phyloP scores from a whole-genome alignment of 2,329 filamentous ascomycete genomes.

The Claviceps pazoutovae region DNA sequence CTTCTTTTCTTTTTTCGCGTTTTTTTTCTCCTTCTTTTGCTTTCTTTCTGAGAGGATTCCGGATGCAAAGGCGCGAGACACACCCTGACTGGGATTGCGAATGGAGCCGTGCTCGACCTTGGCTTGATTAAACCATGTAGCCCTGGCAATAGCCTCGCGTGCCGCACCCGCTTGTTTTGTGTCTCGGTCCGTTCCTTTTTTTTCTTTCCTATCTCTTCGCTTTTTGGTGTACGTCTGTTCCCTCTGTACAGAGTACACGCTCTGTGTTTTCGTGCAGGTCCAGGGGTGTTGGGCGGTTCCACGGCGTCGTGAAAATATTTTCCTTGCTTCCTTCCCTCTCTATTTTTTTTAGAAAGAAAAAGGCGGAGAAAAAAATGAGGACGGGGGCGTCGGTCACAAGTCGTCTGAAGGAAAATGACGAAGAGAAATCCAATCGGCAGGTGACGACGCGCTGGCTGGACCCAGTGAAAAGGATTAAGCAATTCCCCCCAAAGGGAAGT shows the following conservation, averaged over 20 bases:
- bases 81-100: constrained; percentile 5
- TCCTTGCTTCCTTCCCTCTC: neutral
- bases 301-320: neutral
- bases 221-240: neutral
- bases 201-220: neutral
- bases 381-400: neutral
- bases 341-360: neutral
- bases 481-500: constrained; percentile 1
- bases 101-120: constrained; percentile 3
- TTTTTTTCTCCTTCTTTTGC: neutral
- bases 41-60: constrained; percentile 3
- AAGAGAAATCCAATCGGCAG: neutral
- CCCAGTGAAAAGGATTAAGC: constrained; percentile 2
- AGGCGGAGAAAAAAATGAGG: neutral
- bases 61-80: constrained; percentile 8
- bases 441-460: constrained; percentile 1
- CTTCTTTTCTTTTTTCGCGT: neutral
- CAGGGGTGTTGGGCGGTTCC: neutral
- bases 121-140: constrained; percentile 1
- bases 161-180: constrained; percentile 2
- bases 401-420: neutral
- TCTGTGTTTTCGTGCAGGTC: neutral
- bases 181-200: neutral
- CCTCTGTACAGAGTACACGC: neutral
- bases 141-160: constrained; percentile 4